Conservation (phyloP, 495 filamentous ascomycete genomes). For the Hapsidospora chrysogenum region DNA sequence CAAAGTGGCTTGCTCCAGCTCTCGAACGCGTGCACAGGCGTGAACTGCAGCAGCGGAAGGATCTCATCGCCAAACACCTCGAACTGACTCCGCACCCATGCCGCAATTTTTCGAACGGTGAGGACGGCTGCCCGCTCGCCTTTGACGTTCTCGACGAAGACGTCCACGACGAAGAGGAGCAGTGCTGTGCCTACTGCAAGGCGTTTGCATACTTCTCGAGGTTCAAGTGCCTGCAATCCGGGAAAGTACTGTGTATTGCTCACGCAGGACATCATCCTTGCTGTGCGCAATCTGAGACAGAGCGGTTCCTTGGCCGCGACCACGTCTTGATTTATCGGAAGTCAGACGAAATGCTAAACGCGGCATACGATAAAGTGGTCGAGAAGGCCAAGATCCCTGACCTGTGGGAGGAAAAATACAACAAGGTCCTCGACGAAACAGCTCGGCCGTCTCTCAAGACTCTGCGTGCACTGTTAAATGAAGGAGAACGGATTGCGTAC, state of each 20-base stretch:
- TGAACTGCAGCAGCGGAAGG: slow-evolving; percentile 49
- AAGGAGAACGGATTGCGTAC: slow-evolving; percentile 96
- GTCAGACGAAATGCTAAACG: slow-evolving; percentile 49
- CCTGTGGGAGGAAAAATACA: slow-evolving; percentile 79
- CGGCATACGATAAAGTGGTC: slow-evolving; percentile 54
- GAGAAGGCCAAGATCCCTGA: slow-evolving; percentile 80
- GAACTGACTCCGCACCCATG: slow-evolving; percentile 30
- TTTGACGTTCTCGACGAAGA: slow-evolving; percentile 49
- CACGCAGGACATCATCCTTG: slow-evolving; percentile 69
- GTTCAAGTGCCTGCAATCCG: slow-evolving; percentile 63
- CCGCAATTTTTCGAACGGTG: slow-evolving; percentile 19
- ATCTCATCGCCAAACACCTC: slow-evolving; percentile 49
- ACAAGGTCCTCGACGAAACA: slow-evolving; percentile 66
- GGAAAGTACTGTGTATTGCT: slow-evolving; percentile 59
- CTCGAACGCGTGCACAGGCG: slow-evolving; percentile 58
- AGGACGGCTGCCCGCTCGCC: slow-evolving; percentile 20
- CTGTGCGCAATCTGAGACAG: slow-evolving; percentile 46
- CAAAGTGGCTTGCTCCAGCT: slow-evolving; percentile 85
- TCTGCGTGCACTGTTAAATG: slow-evolving; percentile 66
- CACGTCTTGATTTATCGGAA: slow-evolving; percentile 63
- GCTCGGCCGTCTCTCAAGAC: slow-evolving; percentile 72
- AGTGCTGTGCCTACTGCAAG: slow-evolving; percentile 74
- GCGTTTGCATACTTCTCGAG: slow-evolving; percentile 81
- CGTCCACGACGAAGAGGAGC: slow-evolving; percentile 74
- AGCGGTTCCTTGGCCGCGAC: slow-evolving; percentile 40